Base-by-base conservation (phyloP, 495 filamentous ascomycete species). In the Aspergillus campestris region DNA sequence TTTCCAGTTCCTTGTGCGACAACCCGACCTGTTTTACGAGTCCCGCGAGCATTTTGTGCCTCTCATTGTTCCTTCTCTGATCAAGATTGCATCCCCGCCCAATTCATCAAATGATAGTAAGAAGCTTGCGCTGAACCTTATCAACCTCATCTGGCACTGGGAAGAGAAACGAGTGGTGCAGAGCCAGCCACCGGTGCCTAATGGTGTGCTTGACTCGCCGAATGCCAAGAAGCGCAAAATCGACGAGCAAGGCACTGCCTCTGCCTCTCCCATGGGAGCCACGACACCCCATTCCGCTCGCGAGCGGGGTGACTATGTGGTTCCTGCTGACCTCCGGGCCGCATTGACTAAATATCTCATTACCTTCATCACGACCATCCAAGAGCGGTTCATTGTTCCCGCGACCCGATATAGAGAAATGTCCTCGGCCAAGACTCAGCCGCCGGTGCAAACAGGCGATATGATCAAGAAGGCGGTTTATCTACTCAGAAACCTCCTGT, bases 21-120 rank as follows among this genome's bases (percentile, higher is more conserved):
- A 97, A 58, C 84, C 89, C 2, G 86, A 90, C 56, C 71, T 97
- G 12, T 97, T 99, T 66, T 97, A 94, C 50, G 90, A 99, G 45
- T 88, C 89, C 1, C 72, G 94, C 44, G 94, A 97, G 44, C 86
- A 87, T 52, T 94, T 96, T 41, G 78, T 89, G 8, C 81, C 84
- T 46, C 76, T 89, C 49, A 94, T 97, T 52, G 90, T 97, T 46
- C 82, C 81, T 8, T 90, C 87, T 3, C 70, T 99, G 14, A 75
- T 83, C 30, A 97, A 96, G 62, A 87, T 97, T 50, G 87, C 90
- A 2, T 75, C 80, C 31, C 83, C 86, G 14, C 82, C 88, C 6
- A 94, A 84, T 43, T 82, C 87, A 6, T 95, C 89, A 0, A 91
- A 89, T 41, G 94, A 99, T 58, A 88, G 81, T 64, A 94, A 92